Evolutionary conservation across 768 basidiomycete species (phyloP).

Genomic region (Clitopilus hobsonii): DNA sequence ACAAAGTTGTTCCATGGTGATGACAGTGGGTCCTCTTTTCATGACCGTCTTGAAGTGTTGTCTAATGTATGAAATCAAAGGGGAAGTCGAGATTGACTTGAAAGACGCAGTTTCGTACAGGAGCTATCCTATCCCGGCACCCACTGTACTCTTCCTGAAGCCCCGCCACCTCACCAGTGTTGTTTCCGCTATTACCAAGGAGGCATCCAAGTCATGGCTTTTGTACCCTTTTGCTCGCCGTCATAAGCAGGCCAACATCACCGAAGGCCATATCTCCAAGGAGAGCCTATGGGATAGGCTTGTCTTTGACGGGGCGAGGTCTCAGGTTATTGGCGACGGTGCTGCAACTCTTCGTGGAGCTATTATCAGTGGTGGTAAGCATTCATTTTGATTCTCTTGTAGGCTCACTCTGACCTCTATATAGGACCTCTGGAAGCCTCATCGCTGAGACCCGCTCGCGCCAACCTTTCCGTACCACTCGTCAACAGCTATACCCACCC

Average conservation of each 20-base stretch:
- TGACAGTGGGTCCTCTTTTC: slow-evolving; percentile 28
- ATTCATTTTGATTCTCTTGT: neutral
- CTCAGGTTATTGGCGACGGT: slow-evolving; percentile 51
- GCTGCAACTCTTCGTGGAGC: slow-evolving; percentile 62
- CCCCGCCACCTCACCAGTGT: slow-evolving; percentile 58
- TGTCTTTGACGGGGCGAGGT: slow-evolving; percentile 67
- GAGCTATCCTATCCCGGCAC: slow-evolving; percentile 59
- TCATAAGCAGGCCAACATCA: slow-evolving; percentile 68
- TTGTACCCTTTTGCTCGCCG: slow-evolving; percentile 65
- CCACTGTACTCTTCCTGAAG: slow-evolving; percentile 74
- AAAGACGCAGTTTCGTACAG: slow-evolving; percentile 44
- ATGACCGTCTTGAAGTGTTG: too few species aligned
- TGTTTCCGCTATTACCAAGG: slow-evolving; percentile 45
- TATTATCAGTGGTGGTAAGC: slow-evolving; percentile 68
- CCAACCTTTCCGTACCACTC: slow-evolving; percentile 74
- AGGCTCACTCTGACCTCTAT: slow-evolving; percentile 2
- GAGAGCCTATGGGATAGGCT: slow-evolving; percentile 83
- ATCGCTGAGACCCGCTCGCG: slow-evolving; percentile 56
- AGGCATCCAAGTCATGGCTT: slow-evolving; percentile 49
- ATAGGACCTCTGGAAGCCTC: slow-evolving; percentile 47
- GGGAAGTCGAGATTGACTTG: slow-evolving; percentile 24
- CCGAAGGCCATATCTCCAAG: slow-evolving; percentile 72
- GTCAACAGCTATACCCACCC: slow-evolving; percentile 61
- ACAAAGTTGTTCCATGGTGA: slow-evolving; percentile 44
- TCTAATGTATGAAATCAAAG: too few species aligned